Base-by-base conservation (phyloP, 2,329 filamentous ascomycete species). In the Magnaporthiopsis rhizophila region DNA sequence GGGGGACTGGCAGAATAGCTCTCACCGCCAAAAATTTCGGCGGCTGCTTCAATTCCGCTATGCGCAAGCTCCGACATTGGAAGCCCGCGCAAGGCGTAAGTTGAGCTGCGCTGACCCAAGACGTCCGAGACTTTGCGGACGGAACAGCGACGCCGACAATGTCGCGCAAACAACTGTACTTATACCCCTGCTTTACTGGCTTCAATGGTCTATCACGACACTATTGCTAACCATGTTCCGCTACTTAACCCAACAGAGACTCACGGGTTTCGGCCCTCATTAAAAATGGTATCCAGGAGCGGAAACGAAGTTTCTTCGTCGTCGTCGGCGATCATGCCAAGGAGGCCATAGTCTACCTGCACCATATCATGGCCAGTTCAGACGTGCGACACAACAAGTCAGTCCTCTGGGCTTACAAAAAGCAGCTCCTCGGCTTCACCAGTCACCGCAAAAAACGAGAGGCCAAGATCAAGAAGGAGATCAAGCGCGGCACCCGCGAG, bases 331-430 rank as follows among this genome's bases (percentile, higher is more conserved):
- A 99, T 76, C 86, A 87, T 72, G 92, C 98, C 76, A 99, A 99
- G 77, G 95, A 99, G 82, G 92, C 94, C 70, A 98, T 99, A 74
- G 93, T 98, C 69, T 88, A 97, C 74, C 83, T 84, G 66, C 93
- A 98, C 79, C 92, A 95, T 73, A 96, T 99, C 73, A 90, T 97
- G 82, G 89, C 93, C 62, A 90, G 86, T 70, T 64, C 67, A 9
- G 91, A 97, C 74, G 86, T 97, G 68, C 96, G 96, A 78, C 87
- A 96, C 76, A 96, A 95, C 80, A 98, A 98, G 77, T 95, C 91
- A 15, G 92, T 99, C 3, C 81, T 99, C 13, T 99, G 95, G 95
- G 94, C 95, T 26, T 99, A 99, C 81, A 98, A 98, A 83, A 96
- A 96, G 76, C 95, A 99, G 77, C 84, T 99, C 13, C 81, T 99